phyloP scores from a whole-genome alignment of 306 rosid genomes.

The Rosa rugosa region DNA sequence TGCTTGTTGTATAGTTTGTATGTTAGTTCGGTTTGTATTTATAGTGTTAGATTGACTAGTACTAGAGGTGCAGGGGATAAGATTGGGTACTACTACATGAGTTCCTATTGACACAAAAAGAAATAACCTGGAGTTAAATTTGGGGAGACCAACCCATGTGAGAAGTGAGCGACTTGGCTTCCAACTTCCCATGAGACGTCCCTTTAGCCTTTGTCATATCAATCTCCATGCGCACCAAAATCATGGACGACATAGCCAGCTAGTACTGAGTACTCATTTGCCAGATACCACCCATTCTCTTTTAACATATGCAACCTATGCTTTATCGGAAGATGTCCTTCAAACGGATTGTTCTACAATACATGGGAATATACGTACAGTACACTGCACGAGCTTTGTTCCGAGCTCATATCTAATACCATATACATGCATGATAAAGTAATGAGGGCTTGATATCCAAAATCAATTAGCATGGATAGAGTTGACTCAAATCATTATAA shows the following conservation, averaged over 20 bases:
- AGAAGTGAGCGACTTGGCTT: conserved; percentile 1
- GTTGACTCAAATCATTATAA: no score
- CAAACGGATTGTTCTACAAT: background rate
- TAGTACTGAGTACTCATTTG: background rate
- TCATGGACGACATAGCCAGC: conserved; percentile 6
- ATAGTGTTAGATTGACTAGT: background rate
- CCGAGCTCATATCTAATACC: background rate
- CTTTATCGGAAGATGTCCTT: background rate
- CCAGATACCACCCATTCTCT: background rate
- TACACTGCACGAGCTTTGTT: background rate
- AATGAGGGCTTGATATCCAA: no score
- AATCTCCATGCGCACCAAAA: conserved; percentile 23
- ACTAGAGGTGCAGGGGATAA: conserved; percentile 21
- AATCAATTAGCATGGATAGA: no score
- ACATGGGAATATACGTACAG: background rate
- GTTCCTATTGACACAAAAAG: conserved; percentile 9
- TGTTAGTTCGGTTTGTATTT: conserved; percentile 8
- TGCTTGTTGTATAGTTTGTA: background rate
- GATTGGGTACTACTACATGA: conserved; percentile 3
- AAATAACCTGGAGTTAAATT: conserved; percentile 15
- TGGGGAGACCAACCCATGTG: conserved; percentile 68
- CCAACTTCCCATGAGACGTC: conserved; percentile 50
- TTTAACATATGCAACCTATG: background rate
- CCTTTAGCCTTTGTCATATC: conserved; percentile 41
- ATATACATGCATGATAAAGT: background rate